A percentile compares a stretch with the other conserved stretches of the same genome.
phyloP scores from a whole-genome alignment of 805 yeast species.

The Zygosaccharomyces bisporus region DNA sequence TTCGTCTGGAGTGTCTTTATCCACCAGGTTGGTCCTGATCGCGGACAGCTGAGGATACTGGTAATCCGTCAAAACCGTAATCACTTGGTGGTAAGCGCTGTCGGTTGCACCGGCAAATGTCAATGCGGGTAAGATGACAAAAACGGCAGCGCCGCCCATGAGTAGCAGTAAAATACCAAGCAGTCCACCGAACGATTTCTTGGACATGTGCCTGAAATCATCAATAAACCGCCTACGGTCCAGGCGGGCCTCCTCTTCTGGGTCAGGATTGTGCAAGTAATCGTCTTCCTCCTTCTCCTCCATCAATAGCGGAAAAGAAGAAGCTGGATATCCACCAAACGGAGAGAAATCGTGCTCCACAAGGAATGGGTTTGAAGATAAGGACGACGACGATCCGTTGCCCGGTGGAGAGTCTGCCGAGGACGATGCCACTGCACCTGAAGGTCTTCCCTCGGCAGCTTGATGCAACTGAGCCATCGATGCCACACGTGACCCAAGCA shows the following conservation, averaged over 20 bases:
- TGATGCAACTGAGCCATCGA: constrained; percentile 41
- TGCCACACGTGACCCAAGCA: constrained; percentile 53
- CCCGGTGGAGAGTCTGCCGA: constrained; percentile 28
- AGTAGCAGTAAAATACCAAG: constrained; percentile 56
- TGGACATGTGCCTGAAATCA: constrained; percentile 66
- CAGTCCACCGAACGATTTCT: constrained; percentile 56
- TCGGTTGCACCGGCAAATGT: constrained; percentile 71
- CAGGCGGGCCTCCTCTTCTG: constrained; percentile 82
- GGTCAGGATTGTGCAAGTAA: constrained; percentile 93
- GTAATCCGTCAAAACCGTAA: constrained; percentile 46
- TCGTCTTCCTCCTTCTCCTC: constrained; percentile 96
- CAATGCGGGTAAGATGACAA: constrained; percentile 76
- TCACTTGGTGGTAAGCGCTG: constrained; percentile 17
- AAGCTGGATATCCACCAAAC: constrained; percentile 95
- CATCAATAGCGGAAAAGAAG: constrained; percentile 82
- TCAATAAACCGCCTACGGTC: constrained; percentile 64
- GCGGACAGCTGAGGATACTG: constrained; percentile 50
- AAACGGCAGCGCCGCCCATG: constrained; percentile 61
- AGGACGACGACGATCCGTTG: constrained; percentile 26
- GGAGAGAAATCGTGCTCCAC: constrained; percentile 73
- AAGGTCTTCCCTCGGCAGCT: constrained; percentile 1
- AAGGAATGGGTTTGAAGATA: constrained; percentile 40
- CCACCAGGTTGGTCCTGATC: constrained; percentile 50
- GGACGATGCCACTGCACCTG: neutral
- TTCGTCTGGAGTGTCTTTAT: constrained; percentile 57